Base-by-base conservation (phyloP, 495 filamentous ascomycete genomes). In the Podospora tetraspora region DNA sequence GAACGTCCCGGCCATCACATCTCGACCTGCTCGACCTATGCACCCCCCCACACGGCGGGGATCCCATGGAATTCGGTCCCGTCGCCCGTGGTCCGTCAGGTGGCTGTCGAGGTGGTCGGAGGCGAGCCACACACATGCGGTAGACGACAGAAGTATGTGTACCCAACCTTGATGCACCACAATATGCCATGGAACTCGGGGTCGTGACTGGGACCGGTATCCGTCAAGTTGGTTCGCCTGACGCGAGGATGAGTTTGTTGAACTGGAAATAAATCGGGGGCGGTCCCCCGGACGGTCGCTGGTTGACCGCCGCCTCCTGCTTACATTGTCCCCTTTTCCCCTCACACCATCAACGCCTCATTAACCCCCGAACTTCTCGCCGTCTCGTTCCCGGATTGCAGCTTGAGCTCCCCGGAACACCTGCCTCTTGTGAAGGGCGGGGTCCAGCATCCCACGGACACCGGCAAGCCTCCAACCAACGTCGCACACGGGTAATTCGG, bases 161-260 rank as follows among this genome's bases (percentile, higher is more conserved):
- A 66, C 65, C 65, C 58, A 66, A 66, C 65, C 34, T 21, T 25
- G 29, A 34, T 43, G 63, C 52, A 29, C 23, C 59, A 59, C 27
- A n/a, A 32, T 32, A 24, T 12, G 22, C 13, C 16, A 65, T 29
- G 62, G 52, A 30, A 21, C 43, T 52, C 43, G 43, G 16, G 16
- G 0, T 52, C 43, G 16, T 52, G 43, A 25, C 32, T 63, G 12
- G 32, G 29, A 43, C n/a, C 43, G 12, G 32, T 57, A 43, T 52
- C 43, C 43, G 16, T n/a, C 19, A 19, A 7, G 16, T 8, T 52
- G 16, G 43, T 52, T n/a, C 19, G 16, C 43, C 12, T 34, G 43
- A 52, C 19, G 43, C 43, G 43, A 52, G 43, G 16, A n/a, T 52
- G 43, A 43, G 34, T 52, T n/a, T 8, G 43, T 52, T 7, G 43